These are phyloP conservation scores for Cryphonectria naterciae DNA, from an alignment of 2,329 filamentous ascomycete genomes.

Conservation along the genomic window DNA sequence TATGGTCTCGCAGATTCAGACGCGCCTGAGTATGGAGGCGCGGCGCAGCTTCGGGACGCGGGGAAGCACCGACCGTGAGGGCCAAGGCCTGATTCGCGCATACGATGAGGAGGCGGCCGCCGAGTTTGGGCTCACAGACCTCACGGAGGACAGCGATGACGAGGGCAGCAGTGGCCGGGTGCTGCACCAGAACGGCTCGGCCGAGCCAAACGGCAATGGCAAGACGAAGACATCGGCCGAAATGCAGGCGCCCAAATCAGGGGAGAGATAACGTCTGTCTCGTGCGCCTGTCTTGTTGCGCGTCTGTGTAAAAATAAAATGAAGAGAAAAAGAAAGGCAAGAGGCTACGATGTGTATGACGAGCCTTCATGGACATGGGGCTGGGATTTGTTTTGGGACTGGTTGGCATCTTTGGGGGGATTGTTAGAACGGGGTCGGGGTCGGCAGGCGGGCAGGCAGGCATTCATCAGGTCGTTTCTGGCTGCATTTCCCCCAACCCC, in stretches of 20 bases:
- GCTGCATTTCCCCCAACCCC: not conserved
- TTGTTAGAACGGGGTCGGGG: slow-evolving; percentile 6
- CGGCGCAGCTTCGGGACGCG: slow-evolving; percentile 71
- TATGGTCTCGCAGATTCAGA: slow-evolving; percentile 85
- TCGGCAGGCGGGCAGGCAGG: slow-evolving; percentile 1
- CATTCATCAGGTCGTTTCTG: not conserved
- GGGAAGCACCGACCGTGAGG: slow-evolving; percentile 69
- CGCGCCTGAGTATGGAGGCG: slow-evolving; percentile 90
- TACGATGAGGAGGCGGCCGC: slow-evolving; percentile 83
- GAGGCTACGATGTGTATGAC: slow-evolving; percentile 22
- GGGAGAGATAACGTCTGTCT: slow-evolving; percentile 37
- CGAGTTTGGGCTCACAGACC: slow-evolving; percentile 76
- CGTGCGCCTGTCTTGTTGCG: slow-evolving; percentile 1
- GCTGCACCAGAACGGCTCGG: slow-evolving; percentile 44
- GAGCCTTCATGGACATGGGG: slow-evolving; percentile 19
- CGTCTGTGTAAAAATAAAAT: slow-evolving; percentile 19
- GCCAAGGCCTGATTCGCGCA: slow-evolving; percentile 77
- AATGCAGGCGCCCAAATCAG: slow-evolving; percentile 52
- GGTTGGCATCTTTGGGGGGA: slow-evolving; percentile 4
- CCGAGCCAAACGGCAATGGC: slow-evolving; percentile 41
- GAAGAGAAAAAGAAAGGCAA: slow-evolving; percentile 6
- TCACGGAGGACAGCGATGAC: slow-evolving; percentile 77
- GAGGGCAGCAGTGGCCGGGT: slow-evolving; percentile 49
- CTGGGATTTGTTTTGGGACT: slow-evolving; percentile 10
- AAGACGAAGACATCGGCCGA: slow-evolving; percentile 50